These are phyloP conservation scores for Ambrosia trifida DNA, from an alignment of 129 eudicot species.

Conservation along the genomic window DNA sequence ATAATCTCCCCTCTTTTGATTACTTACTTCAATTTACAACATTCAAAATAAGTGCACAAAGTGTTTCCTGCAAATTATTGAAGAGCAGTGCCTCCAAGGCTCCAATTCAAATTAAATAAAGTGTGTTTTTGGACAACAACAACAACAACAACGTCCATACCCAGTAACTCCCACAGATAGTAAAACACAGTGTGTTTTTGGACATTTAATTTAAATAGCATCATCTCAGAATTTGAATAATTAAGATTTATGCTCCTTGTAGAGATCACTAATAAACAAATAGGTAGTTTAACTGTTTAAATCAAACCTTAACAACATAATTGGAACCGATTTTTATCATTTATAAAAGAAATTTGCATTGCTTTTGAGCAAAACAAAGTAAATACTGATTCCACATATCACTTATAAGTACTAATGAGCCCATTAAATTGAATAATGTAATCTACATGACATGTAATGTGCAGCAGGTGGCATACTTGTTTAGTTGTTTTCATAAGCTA, in stretches of 20 bases:
- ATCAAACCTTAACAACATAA: background rate
- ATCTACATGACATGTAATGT: background rate
- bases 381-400: background rate
- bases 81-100: conserved; percentile 18
- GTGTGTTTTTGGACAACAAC: background rate
- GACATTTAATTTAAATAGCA: background rate
- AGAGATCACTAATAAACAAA: conserved; percentile 6
- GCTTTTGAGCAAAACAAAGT: background rate
- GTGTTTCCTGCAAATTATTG: background rate
- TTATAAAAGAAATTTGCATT: background rate
- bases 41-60: background rate
- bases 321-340: background rate
- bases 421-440: conserved; percentile 4
- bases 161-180: no score
- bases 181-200: background rate
- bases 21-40: conserved; percentile 25
- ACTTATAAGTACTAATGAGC: background rate
- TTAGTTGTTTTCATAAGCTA: conserved; percentile 16
- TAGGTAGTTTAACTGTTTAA: conserved; percentile 1
- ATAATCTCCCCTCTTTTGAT: conserved; percentile 14
- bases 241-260: conserved; percentile 4
- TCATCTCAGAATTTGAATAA: conserved; percentile 6
- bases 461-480: conserved; percentile 10
- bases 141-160: background rate
- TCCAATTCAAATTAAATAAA: background rate